Percentiles rank a stretch among this genome's conserved stretches.
Evolutionary conservation across 2,329 filamentous ascomycete genomes (phyloP).

Genomic region (Monilinia vaccinii-corymbosi): DNA sequence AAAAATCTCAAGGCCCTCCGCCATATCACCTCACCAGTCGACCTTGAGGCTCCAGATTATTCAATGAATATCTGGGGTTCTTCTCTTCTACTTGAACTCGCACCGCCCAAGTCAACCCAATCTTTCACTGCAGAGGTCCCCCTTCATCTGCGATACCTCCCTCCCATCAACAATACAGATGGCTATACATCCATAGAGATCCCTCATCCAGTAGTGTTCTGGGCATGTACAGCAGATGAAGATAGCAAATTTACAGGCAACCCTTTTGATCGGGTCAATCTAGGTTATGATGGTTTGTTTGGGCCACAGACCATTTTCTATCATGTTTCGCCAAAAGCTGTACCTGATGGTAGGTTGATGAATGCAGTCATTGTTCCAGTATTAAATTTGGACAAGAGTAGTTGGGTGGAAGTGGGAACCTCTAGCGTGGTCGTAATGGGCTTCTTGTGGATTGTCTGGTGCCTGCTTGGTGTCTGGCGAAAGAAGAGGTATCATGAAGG

Average conservation of each 20-base stretch:
- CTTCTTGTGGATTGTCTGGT: slow-evolving; percentile 60
- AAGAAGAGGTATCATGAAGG: slow-evolving; percentile 20
- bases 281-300: slow-evolving; percentile 84
- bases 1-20: slow-evolving; percentile 66
- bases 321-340: slow-evolving; percentile 50
- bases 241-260: slow-evolving; percentile 62
- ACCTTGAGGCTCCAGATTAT: slow-evolving; percentile 87
- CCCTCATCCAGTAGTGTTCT: slow-evolving; percentile 80
- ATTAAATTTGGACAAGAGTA: slow-evolving; percentile 43
- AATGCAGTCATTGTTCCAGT: slow-evolving; percentile 57
- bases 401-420: slow-evolving; percentile 45
- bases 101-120: slow-evolving; percentile 35
- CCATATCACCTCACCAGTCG: slow-evolving; percentile 65
- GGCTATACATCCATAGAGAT: slow-evolving; percentile 50
- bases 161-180: slow-evolving; percentile 40
- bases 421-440: slow-evolving; percentile 50
- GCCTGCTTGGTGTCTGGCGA: slow-evolving; percentile 22
- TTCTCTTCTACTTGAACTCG: slow-evolving; percentile 64
- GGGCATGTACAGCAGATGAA: slow-evolving; percentile 68
- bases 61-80: slow-evolving; percentile 71
- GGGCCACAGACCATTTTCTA: slow-evolving; percentile 71
- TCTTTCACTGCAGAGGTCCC: slow-evolving; percentile 64
- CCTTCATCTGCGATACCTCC: slow-evolving; percentile 76
- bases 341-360: slow-evolving; percentile 32
- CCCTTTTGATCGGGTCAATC: slow-evolving; percentile 74